Evolutionary conservation across 176 grass and related monocot species (phyloP).

Genomic region (Urochloa ruziziensis): DNA sequence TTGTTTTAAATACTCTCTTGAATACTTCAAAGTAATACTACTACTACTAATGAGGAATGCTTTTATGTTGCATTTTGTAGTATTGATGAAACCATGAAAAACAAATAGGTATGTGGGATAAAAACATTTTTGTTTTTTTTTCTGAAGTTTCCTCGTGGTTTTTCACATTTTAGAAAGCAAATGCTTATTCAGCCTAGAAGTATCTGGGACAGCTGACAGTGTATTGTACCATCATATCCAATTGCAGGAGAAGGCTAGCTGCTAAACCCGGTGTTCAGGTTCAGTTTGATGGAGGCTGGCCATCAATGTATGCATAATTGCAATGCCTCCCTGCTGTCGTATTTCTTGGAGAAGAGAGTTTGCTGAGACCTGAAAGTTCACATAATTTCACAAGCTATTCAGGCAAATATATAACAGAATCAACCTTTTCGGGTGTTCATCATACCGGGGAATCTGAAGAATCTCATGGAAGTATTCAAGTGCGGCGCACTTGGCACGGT

Average conservation of each 20-base stretch:
- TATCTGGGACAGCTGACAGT: constrained; percentile 9
- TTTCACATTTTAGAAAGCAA: neutral
- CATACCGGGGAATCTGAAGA: constrained; percentile 81
- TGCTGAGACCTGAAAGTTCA: constrained; percentile 67
- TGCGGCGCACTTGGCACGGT: constrained; percentile 55
- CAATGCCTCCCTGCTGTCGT: constrained; percentile 56
- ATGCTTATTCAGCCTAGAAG: constrained; percentile 18
- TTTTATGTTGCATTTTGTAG: neutral
- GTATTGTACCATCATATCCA: constrained; percentile 88
- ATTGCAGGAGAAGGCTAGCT: constrained; percentile 86
- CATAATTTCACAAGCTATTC: constrained; percentile 32
- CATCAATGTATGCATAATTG: constrained; percentile 80
- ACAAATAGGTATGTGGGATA: neutral
- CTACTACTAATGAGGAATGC: neutral
- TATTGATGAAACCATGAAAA: neutral
- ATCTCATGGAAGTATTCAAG: constrained; percentile 99
- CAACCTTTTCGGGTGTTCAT: constrained; percentile 28
- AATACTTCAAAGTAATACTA: neutral
- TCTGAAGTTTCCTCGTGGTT: neutral
- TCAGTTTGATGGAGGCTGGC: constrained; percentile 78
- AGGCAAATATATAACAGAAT: neutral
- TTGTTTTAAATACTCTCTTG: neutral
- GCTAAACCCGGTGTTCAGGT: constrained; percentile 76
- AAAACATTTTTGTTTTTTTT: neutral
- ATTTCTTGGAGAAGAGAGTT: constrained; percentile 74